Evolutionary conservation across 768 basidiomycete genomes (phyloP), one percentile per base, ranked within the genome.

Genomic region (Boletus rubroflammeus): DNA sequence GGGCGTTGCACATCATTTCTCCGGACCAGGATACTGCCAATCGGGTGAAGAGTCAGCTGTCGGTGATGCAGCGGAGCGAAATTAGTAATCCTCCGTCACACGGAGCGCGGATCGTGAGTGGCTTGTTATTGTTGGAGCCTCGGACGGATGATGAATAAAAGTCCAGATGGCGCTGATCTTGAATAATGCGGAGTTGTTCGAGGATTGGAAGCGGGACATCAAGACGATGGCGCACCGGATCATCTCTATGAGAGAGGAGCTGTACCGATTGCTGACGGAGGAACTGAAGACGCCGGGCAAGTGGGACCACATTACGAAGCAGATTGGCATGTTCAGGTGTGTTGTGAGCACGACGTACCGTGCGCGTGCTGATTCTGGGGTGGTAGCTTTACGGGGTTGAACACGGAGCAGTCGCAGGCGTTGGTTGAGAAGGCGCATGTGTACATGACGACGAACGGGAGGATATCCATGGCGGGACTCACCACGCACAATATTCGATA

Each of bases 281-380:
- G 85, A 88, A 69, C 72, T 93, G 59, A 81, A 88, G 66, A 95
- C 92, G 47, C 94, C 94, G 4, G 93, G 94, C 6, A 84, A 83
- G 65, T 99, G 97, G 97, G 83, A 86, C n/a, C 96, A 98, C 73
- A 96, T 99, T 64, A 76, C 88, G 62, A 82, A 84, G 49, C 97
- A 98, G 78, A 98, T 98, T 72, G 96, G 95, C 53, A 97, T 96
- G 95, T 97, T 95, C 80, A 93, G 90, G 85, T 93, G 69, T 56
- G 78, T 64, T 29, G 42, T 13, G 10, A 4, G 28, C 21, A 17
- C 32, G 45, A 36, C 23, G 38, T 47, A 11, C 36, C 13, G 9
- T 10, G 11, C 26, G 28, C 28, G 39, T 41, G 53, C 67, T 67
- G 56, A 65, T 38, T 38, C 21, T 34, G 46, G 35, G 4, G 23